Base-by-base conservation (phyloP, 2,329 filamentous ascomycete species). In the Beauveria sp. region DNA sequence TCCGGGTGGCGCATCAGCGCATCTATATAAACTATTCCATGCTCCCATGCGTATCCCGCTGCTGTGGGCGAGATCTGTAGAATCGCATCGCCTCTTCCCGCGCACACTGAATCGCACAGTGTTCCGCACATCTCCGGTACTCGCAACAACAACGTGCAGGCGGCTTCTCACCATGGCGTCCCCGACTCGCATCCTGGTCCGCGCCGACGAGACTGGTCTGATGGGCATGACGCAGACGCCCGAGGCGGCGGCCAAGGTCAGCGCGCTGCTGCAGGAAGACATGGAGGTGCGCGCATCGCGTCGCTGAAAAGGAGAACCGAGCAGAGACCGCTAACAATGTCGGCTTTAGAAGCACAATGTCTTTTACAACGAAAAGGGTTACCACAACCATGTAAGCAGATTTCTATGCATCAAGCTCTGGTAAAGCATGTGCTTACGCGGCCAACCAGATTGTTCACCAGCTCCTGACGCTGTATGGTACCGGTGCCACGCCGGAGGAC, bases 331-430 rank as follows among this genome's bases (percentile, higher is more conserved):
- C 55, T 18, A 28, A 44, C 10, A 7, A 61, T 20, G 7, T 18
- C 34, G 26, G 26, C 26, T 46, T 6, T 43, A 37, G 26, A 24
- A 24, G 18, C 84, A 92, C 67, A 89, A 96, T 69, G 87, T 92
- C 62, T 96, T 88, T 75, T 96, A 92, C 79, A 96, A 94, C 63
- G 63, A 80, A 0, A 69, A 73, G 2, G 88, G 88, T 0, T 96
- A 89, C 64, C 92, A 97, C 69, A 90, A 96, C 71, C 92, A 96
- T 68, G 90, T 81, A 75, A 68, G 71, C 62, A 2, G 2, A 50
- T 26, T n/a, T 48, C 14, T 43, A 22, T n/a, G 5, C 14, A 37
- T 37, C 34, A 6, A 16, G 12, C 6, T 16, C 34, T 16, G 5
- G 16, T 2, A 18, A 30, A n/a, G 6, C 40, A 52, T 37, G 51